Evolutionary conservation across 805 yeast genomes (phyloP).

Genomic region (Lipomyces mesembrius): DNA sequence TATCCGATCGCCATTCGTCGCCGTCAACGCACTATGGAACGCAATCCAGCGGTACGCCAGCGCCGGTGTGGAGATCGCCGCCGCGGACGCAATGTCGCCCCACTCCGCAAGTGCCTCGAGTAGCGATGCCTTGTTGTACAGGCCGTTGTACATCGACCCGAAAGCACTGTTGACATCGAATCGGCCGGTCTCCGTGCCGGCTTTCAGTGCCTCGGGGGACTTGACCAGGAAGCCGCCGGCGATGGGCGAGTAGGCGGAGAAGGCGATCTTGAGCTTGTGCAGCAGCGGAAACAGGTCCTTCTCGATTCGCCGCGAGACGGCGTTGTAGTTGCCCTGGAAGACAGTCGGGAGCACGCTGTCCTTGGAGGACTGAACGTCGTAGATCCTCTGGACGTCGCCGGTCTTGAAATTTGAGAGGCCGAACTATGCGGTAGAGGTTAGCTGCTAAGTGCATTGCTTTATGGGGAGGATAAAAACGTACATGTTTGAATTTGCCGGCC

Average conservation of each 20-base stretch:
- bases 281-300: conserved; percentile 37
- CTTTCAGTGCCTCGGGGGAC: conserved; percentile 27
- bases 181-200: conserved; percentile 21
- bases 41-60: conserved; percentile 39
- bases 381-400: conserved; percentile 34
- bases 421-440: conserved; percentile 18
- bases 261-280: conserved; percentile 35
- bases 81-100: conserved; percentile 10
- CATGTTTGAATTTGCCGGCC: conserved; percentile 36
- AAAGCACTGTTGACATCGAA: conserved; percentile 22
- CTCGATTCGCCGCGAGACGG: conserved; percentile 37
- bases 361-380: conserved; percentile 31
- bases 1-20: conserved; percentile 37
- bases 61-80: conserved; percentile 22
- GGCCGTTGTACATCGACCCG: conserved; percentile 19
- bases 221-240: conserved; percentile 34
- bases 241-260: conserved; percentile 42
- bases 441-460: no score
- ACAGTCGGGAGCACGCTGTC: conserved; percentile 40
- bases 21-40: conserved; percentile 34
- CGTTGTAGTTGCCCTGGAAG: conserved; percentile 41
- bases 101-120: conserved; percentile 28
- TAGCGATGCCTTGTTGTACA: conserved; percentile 26
- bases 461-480: not conserved
- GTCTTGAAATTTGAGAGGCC: conserved; percentile 40